Percentiles rank a stretch among this genome's conserved stretches.
phyloP scores from a whole-genome alignment of 305 asterid species.

The Fraxinus greggii region DNA sequence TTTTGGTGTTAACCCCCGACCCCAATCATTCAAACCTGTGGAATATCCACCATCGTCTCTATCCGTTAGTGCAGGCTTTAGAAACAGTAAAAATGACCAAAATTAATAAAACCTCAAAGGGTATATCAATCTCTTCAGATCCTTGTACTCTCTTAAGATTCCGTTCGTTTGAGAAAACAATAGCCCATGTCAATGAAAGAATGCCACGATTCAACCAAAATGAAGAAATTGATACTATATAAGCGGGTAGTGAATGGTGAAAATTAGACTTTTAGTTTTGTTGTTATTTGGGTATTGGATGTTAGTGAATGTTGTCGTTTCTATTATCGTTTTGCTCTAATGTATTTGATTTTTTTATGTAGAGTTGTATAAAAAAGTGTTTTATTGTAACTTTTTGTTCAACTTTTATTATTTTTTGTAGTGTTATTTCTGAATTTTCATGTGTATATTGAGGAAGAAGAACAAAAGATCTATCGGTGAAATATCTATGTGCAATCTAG shows the following conservation, averaged over 20 bases:
- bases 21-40: no score
- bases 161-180: not conserved
- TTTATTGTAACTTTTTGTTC: no score
- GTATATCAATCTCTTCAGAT: not conserved
- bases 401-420: no score
- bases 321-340: not conserved
- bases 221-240: not conserved
- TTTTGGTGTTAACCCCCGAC: no score
- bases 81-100: not conserved
- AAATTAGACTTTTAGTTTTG: not conserved
- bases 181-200: not conserved
- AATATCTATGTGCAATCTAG: not conserved
- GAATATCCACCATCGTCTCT: no score
- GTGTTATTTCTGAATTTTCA: not conserved
- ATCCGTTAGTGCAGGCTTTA: not conserved
- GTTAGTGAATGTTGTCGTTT: not conserved
- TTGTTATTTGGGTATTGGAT: not conserved
- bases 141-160: not conserved
- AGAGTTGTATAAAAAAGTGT: not conserved
- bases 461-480: not conserved
- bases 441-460: not conserved
- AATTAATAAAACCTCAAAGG: no score
- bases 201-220: not conserved
- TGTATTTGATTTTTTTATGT: not conserved
- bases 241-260: not conserved